Base-by-base conservation (phyloP, 2,329 filamentous ascomycete genomes). In the Botrytis tulipae region DNA sequence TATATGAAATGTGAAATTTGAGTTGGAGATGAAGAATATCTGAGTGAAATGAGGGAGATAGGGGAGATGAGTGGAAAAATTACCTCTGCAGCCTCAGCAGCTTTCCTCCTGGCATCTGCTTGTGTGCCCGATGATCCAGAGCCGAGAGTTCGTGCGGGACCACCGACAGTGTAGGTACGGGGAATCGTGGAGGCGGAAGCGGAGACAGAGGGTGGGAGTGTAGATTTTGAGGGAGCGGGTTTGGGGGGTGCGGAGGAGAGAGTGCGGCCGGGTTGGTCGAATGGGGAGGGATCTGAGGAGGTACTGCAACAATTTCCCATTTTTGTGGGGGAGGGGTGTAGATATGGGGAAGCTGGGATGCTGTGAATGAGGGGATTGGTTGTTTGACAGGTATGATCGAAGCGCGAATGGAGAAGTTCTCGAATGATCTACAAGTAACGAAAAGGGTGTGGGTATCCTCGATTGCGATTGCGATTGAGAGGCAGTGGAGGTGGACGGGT, bases 301-400 rank as follows among this genome's bases (percentile, higher is more conserved):
- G 93, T 94, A 81, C 93, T 93, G 85, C 93, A 97, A 83, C 94
- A 87, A 82, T 94, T 95, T 74, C 95, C 95, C 95, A 98, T 97
- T 51, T 51, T 66, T 4, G 16, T 25, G 32, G 59, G 37, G 35
- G 46, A 46, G 44, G 44, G 16, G n/a, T 29, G 16, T 29, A 48
- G 20, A 68, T 59, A 37, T 61, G 44, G 22, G 65, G 32, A n/a
- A 29, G 42, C 54, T 60, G 40, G 35, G 59, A n/a, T 32, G 44
- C 51, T 29, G 51, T 29, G 44, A 66, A 44, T 66, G 69, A 72
- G 68, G 73, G 22, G 8, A 32, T 59, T 14, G 14, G 3, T 37
- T 48, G 51, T 29, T 29, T 4, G 51, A n/a, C 32, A 8, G n/a
- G 5, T 57, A 9, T 8, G n/a, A 29, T 32, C n/a, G 51, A 18